These are phyloP conservation scores for Barnettozyma wickerhamii DNA, from an alignment of 805 yeast species.

Conservation along the genomic window DNA sequence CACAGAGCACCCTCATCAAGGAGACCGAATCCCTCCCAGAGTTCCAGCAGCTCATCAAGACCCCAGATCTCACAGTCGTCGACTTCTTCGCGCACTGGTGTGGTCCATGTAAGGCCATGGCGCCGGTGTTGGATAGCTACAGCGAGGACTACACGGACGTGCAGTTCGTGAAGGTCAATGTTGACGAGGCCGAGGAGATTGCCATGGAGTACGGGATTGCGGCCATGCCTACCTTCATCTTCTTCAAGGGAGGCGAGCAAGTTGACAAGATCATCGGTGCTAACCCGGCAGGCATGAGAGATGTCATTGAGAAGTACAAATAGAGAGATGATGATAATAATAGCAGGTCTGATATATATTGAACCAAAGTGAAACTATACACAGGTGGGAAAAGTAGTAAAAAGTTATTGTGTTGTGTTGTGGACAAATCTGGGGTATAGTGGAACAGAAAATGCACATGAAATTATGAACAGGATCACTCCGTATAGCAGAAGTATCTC, in stretches of 20 bases:
- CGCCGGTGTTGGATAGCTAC: slow-evolving; percentile 48
- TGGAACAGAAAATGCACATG: no score
- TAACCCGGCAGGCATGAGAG: slow-evolving; percentile 30
- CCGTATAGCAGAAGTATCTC: no score
- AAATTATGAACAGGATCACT: no score
- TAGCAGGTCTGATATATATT: background rate
- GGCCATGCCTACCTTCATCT: slow-evolving; percentile 75
- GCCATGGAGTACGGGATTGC: slow-evolving; percentile 57
- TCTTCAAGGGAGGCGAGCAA: slow-evolving; percentile 56
- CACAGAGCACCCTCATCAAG: slow-evolving; percentile 24
- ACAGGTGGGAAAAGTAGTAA: background rate
- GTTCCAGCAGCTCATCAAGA: slow-evolving; percentile 31
- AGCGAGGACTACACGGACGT: slow-evolving; percentile 40
- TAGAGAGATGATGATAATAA: slow-evolving; percentile 2
- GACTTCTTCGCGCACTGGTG: slow-evolving; percentile 77
- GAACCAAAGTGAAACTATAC: background rate
- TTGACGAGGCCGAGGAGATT: slow-evolving; percentile 56
- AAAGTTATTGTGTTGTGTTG: no score
- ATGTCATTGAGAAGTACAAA: slow-evolving; percentile 28
- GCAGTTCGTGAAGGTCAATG: slow-evolving; percentile 65
- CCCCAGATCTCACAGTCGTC: slow-evolving; percentile 44
- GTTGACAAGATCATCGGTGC: slow-evolving; percentile 65
- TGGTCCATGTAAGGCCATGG: slow-evolving; percentile 73
- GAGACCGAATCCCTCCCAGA: slow-evolving; percentile 32
- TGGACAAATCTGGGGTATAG: no score